Base-by-base conservation (phyloP, 129 eudicot genomes). In the Tagetes patula region DNA sequence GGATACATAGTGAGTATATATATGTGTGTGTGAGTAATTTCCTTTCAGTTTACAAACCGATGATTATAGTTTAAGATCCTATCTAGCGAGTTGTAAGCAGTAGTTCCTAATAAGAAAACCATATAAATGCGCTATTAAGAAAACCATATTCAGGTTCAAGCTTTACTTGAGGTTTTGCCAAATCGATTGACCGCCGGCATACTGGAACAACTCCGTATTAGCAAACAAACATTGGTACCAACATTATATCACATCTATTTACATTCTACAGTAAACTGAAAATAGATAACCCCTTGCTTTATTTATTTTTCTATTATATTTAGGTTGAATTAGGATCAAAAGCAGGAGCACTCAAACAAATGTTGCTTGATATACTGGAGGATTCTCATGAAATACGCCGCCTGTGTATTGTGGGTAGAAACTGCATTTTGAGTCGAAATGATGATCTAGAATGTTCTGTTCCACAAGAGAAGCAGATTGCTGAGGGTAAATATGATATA, bases 281-380 rank as follows among this genome's bases (percentile, higher is more conserved):
- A 43, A 55, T 62, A 59, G 42, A 53, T 48, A 63, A 40, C 42
- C 37, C 39, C 8, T 62, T 40, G 14, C 27, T 60, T 48, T 46
- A 65, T 56, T 8, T 45, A 27, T 10, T 34, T 54, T 11, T 61
- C 2, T 36, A 37, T 11, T 12, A 34, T 61, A 61, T 63, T 70
- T 36, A 95, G 99, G 99, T 95, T 82, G 99, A 88, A 79, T 63
- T 95, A 84, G 97, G 91, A 39, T 95, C 97, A 1, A 87, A 85
- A 74, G 96, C 99, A 65, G 99, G 94, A 62, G 86, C 89, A 67
- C 96, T 95, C 36, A 95, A 91, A 81, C 97, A 95, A 75, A 95
- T 95, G 99, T 82, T 95, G 76, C 86, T 95, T 81, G 99, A 95
- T 85, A 85, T 95, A 81, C 96, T 95, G 0, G 99, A 95, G 80